Base-by-base conservation (phyloP, 2,329 filamentous ascomycete genomes). In the Pseudogymnoascus sp. region DNA sequence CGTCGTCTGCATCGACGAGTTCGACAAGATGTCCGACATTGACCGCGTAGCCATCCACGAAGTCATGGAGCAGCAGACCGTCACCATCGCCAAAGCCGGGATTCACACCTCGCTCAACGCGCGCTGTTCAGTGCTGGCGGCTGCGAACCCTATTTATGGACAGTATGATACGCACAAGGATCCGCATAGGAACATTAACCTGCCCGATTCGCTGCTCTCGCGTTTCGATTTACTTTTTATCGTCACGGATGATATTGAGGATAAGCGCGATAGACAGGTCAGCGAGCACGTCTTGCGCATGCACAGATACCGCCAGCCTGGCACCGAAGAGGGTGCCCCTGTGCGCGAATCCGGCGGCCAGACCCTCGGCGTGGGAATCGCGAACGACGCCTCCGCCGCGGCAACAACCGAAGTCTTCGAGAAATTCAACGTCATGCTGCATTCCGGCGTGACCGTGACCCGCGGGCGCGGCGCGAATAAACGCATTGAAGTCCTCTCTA, bases 11-110 rank as follows among this genome's bases (percentile, higher is more conserved):
- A 99, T 99, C 68, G 94, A 99, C 74, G 94, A 99, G 73, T 99
- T 99, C 69, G 94, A 99, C 79, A 99, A 99, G 77, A 99, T 99
- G 94, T 97, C 92, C 63, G 94, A 99, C 73, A 88, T 97, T 64
- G 94, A 99, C 76, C 87, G 94, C 73, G 94, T 99, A 3, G 94
- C 94, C 56, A 99, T 99, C 70, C 94, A 99, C 84, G 94, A 99
- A 90, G 94, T 99, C 68, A 99, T 99, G 94, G 94, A 99, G 77
- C 94, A 99, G 78, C 94, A 99, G 77, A 99, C 94, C 0, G 94
- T 99, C 65, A 99, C 94, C 12, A 99, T 99, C 71, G 94, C 94
- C 61, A 99, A 99, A 78, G 94, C 94, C 1, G 94, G 94, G 67
- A 99, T 99, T 64, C 94, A 99, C 76, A 99, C 94, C 0, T 96